phyloP scores from a whole-genome alignment of 106 monocot genomes.

The Posidonia australis region DNA sequence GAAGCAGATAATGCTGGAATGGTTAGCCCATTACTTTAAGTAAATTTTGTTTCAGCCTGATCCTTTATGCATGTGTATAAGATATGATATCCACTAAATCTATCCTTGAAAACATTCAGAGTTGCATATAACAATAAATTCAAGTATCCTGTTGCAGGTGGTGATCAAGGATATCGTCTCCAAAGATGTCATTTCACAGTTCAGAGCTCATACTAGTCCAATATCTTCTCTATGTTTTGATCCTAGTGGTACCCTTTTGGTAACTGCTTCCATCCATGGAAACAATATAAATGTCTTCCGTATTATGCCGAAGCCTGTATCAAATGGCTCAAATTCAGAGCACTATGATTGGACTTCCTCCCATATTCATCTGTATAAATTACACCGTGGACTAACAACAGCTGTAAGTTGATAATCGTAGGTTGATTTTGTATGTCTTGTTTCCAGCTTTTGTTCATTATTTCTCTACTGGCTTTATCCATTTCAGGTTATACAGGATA shows the following conservation, averaged over 20 bases:
- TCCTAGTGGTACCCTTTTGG: constrained; percentile 88
- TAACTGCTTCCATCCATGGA: constrained; percentile 88
- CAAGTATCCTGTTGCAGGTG: constrained; percentile 39
- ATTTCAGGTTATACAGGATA: constrained; percentile 86
- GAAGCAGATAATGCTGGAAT: constrained; percentile 96
- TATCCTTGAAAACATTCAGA: no score
- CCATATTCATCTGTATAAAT: constrained; percentile 90
- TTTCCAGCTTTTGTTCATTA: constrained; percentile 1
- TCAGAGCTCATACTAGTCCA: constrained; percentile 88
- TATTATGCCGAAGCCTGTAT: constrained; percentile 52
- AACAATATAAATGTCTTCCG: constrained; percentile 94
- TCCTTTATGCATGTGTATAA: background rate
- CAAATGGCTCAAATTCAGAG: constrained; percentile 37
- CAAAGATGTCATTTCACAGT: constrained; percentile 78
- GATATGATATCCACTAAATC: background rate
- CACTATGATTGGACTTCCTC: constrained; percentile 80
- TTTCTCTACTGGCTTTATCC: background rate
- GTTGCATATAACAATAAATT: background rate
- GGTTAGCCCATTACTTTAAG: constrained; percentile 23
- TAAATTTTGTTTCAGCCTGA: background rate
- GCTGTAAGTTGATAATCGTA: constrained; percentile 46
- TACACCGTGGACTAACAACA: constrained; percentile 86
- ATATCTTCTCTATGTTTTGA: constrained; percentile 98
- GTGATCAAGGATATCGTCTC: constrained; percentile 81
- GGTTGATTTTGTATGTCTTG: no score